phyloP scores from a whole-genome alignment of 768 basidiomycete genomes.

The Agrocybe chaxingu region DNA sequence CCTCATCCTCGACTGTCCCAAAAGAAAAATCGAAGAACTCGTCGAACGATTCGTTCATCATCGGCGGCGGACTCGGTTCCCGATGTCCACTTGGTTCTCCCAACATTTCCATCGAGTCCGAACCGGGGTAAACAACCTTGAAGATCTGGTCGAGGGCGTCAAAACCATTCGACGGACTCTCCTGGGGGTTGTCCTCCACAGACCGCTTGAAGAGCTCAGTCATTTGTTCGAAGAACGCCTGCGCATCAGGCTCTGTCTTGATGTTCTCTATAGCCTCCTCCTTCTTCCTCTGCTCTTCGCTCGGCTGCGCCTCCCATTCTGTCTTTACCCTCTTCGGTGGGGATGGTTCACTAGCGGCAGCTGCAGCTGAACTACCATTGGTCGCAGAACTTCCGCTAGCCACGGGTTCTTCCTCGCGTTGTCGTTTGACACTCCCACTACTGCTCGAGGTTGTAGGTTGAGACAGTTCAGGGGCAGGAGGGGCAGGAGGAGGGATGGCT shows the following conservation, averaged over 20 bases:
- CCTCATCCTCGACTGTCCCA: constrained; percentile 56
- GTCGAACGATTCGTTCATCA: constrained; percentile 45
- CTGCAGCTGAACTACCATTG: constrained; percentile 24
- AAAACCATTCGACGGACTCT: constrained; percentile 43
- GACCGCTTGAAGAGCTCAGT: constrained; percentile 58
- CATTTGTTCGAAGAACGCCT: constrained; percentile 60
- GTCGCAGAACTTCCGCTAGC: constrained; percentile 23
- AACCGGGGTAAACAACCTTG: constrained; percentile 43
- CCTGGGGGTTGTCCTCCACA: constrained; percentile 39
- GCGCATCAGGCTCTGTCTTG: constrained; percentile 67
- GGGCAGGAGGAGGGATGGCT: constrained; percentile 21
- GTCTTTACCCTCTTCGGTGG: constrained; percentile 71
- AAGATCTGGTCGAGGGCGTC: constrained; percentile 63
- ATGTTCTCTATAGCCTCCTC: constrained; percentile 42
- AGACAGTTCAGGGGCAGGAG: constrained; percentile 16
- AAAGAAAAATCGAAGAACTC: constrained; percentile 73
- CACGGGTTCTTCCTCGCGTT: constrained; percentile 49
- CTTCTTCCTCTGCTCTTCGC: constrained; percentile 44
- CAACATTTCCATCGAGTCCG: constrained; percentile 41
- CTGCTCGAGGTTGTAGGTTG: constrained; percentile 21
- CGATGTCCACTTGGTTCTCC: constrained; percentile 24
- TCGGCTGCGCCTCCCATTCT: constrained; percentile 65
- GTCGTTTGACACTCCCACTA: constrained; percentile 39
- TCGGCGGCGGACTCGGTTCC: constrained; percentile 23
- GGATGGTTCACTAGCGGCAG: constrained; percentile 47